Percentiles rank a stretch among this genome's conserved stretches.
These are phyloP conservation scores for Tagetes patula DNA, from an alignment of 129 eudicot species.

Conservation along the genomic window DNA sequence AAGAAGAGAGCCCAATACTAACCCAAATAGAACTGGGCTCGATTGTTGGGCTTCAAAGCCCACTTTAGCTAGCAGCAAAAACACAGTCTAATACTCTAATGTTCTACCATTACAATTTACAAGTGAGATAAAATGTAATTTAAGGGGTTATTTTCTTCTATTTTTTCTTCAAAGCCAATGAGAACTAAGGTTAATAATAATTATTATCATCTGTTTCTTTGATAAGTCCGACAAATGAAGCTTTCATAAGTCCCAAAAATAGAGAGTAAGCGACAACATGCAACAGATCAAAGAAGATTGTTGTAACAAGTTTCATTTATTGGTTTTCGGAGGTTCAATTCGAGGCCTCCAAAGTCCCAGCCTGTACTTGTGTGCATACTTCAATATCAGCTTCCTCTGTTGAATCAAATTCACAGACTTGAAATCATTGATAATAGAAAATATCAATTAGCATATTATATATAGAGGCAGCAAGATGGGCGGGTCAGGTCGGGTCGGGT, in stretches of 20 bases:
- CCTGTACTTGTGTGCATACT: slow-evolving; percentile 83
- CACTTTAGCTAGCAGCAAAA: background rate
- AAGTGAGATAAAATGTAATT: too few species aligned
- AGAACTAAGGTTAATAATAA: background rate
- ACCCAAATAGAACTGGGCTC: background rate
- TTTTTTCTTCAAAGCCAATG: background rate
- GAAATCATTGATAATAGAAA: background rate
- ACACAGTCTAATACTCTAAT: background rate
- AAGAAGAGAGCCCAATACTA: background rate
- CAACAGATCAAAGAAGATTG: background rate
- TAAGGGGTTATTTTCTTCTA: background rate
- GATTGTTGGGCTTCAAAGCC: background rate
- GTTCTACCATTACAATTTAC: too few species aligned
- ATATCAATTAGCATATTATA: background rate
- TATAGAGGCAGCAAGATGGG: too few species aligned
- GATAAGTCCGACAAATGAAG: slow-evolving; percentile 5
- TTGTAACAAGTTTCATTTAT: slow-evolving; percentile 21
- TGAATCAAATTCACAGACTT: background rate
- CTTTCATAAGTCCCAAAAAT: background rate
- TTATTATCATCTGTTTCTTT: background rate
- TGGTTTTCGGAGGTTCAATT: slow-evolving; percentile 42
- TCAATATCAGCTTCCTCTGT: slow-evolving; percentile 98
- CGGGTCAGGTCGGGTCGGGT: background rate
- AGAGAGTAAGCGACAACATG: background rate
- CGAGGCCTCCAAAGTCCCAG: slow-evolving; percentile 98